Evolutionary conservation across 1,284 basidiomycete species (phyloP), one percentile per base, ranked within the genome.

Genomic region (Neolentinus lepideus): DNA sequence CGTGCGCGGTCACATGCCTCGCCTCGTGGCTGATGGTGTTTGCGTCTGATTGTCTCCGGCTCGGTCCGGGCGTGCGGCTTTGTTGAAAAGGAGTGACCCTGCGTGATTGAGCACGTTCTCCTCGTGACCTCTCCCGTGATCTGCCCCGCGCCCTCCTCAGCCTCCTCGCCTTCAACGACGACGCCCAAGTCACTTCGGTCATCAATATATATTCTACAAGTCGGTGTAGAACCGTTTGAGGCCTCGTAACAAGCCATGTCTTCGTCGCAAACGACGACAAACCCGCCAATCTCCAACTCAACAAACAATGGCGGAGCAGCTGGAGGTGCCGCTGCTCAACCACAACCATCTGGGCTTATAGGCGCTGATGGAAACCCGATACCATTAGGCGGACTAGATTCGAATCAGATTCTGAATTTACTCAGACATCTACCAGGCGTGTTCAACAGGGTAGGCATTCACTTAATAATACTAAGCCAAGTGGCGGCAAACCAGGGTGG

Each of bases 281-380:
- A 50, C 22, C 21, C 47, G 8, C 22, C 47, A 10, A n/a, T 50
- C 6, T 12, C 27, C 8, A 14, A 4, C 3, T 6, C 47, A 6
- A 25, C 47, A 6, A 16, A 11, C 11, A 50, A 50, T 50, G 27
- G 56, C 2, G 55, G 61, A n/a, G 62, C 61, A 10, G 62, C 61
- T 8, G 71, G 72, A 14, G 69, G 66, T n/a, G 51, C 3, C 83
- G 61, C 14, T 77, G 54, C 1, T 60, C 63, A 50, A 11, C 29
- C 12, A 4, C 29, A 31, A 31, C 6, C 29, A 31, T 31, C 22
- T 50, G 22, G 22, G 21, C 47, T 29, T 21, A 4, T 29, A 26
- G 27, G 24, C 16, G 22, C 47, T 25, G 47, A 50, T 25, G 47
- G 47, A 29, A 50, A 4, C 3, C 22, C 47, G 11, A 25, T 25